Base-by-base conservation (phyloP, 352 stramenopile species). In the Elongisporangium anandrum region DNA sequence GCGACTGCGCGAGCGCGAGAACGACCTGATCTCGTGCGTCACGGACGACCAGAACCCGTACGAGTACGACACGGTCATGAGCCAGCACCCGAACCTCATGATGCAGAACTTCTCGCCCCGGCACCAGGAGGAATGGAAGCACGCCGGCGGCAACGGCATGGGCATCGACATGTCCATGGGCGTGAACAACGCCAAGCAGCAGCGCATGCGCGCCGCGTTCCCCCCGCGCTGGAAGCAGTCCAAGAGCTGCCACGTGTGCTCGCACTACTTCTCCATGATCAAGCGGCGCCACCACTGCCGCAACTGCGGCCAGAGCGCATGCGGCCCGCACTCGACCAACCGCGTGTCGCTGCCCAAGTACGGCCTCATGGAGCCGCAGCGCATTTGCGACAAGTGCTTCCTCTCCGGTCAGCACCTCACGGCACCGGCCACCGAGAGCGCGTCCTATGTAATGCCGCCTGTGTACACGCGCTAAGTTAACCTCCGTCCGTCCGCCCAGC, bases 201-300 rank as follows among this genome's bases (percentile, higher is more conserved):
- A 70, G 56, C 74, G 72, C 21, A 63, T 65, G 63, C 79, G 84
- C 65, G 73, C 72, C 23, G 72, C 66, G 13, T 92, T 92, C 56
- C 82, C 82, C 4, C 82, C 82, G 24, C 82, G 82, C 16, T 92
- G 82, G 82, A 87, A 87, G 69, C 82, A 93, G 61, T 70, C 84
- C 45, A 76, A 75, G 15, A 77, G 74, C 52, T 93, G 84, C 57
- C 72, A 89, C 66, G 79, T 93, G 51, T 93, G 84, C 57, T 60
- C 69, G 8, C 69, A 69, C 26, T 60, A 63, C 10, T 93, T 91
- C 67, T 74, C 74, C 50, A 64, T 90, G 23, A 73, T 87, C 47
- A 87, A 87, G 55, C 84, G 84, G n/a, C 81, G 84, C 52, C 84
- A 93, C 63, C 84, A 93, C 65, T 93, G 84, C 66, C 79, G 84